Evolutionary conservation across 169 alveolate species (phyloP).

Genomic region (Plasmodium blacklocki): DNA sequence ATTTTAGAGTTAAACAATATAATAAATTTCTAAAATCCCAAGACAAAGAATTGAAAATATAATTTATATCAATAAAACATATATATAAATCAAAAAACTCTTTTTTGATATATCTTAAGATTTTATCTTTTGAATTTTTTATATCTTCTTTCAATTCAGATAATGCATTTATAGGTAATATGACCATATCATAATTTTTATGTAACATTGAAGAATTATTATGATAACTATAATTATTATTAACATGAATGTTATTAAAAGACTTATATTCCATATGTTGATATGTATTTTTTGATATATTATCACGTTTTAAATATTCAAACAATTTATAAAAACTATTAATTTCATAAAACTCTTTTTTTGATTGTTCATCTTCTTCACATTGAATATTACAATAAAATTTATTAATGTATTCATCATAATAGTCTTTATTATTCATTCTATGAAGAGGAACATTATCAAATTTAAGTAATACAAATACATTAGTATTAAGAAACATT

Average conservation of each 20-base stretch:
- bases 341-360: slow-evolving; percentile 7
- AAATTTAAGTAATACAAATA: slow-evolving; percentile 29
- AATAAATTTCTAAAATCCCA: slow-evolving; percentile 71
- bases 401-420: not conserved
- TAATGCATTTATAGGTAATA: slow-evolving; percentile 45
- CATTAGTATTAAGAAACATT: slow-evolving; percentile 18
- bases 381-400: not conserved
- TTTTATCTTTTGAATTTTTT: slow-evolving; percentile 47
- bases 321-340: slow-evolving; percentile 10
- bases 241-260: not conserved
- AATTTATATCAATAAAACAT: slow-evolving; percentile 61
- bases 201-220: not conserved
- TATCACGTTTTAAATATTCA: not conserved
- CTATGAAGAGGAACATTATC: not conserved
- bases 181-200: slow-evolving; percentile 4
- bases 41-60: slow-evolving; percentile 2
- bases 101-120: slow-evolving; percentile 32
- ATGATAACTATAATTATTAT: not conserved
- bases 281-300: not conserved
- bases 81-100: slow-evolving; percentile 38
- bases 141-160: slow-evolving; percentile 56
- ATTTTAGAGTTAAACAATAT: slow-evolving; percentile 50
- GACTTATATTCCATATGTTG: not conserved
- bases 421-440: not conserved
- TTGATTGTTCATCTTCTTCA: not conserved